Evolutionary conservation across 2,329 filamentous ascomycete species (phyloP), one percentile per base, ranked within the genome.

Genomic region (Aspergillus jensenii): DNA sequence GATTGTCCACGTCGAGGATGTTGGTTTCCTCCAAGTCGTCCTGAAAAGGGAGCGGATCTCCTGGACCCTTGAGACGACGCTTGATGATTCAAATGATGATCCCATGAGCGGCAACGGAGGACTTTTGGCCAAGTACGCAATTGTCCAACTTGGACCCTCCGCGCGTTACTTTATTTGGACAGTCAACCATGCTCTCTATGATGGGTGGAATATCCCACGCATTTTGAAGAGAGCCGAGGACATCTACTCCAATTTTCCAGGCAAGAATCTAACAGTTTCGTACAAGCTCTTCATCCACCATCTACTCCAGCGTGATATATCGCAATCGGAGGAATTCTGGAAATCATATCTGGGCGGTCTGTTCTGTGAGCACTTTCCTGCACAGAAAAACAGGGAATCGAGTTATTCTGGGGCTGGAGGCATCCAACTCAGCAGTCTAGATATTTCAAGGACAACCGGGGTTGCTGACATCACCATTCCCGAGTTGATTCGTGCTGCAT

Each of bases 151-250:
- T 3, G 59, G 48, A 17, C 45, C 65, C 1, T 62, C 66, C 12
- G 54, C 55, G 37, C 61, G 63, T 2, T 75, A 79, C 61, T 78
- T 84, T 17, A 73, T 81, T 3, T 80, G 79, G 71, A 79, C 78
- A 0, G 75, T 81, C 51, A 81, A 83, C 57, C 81, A 83, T 53
- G 79, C 79, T 5, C 69, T 83, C 1, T 83, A 83, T 59, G 81
- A 84, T 67, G 81, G 81, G 9, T 79, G 74, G 76, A 78, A 74
- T 45, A 65, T 77, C 51, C 69, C 72, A 3, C 64, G 76, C 14
- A 68, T 78, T 25, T 68, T 76, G 45, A 65, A 68, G 15, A 70
- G 70, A 55, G 70, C 78, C 3, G 70, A 76, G 41, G 67, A 73
- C 25, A 70, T 73, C 17, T 77, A 77, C 58, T 62, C 57, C 15